A percentile compares a stretch with the other conserved stretches of the same genome.
These are phyloP conservation scores for Hypoxylon sp. DNA, from an alignment of 2,329 filamentous ascomycete genomes.

Conservation along the genomic window DNA sequence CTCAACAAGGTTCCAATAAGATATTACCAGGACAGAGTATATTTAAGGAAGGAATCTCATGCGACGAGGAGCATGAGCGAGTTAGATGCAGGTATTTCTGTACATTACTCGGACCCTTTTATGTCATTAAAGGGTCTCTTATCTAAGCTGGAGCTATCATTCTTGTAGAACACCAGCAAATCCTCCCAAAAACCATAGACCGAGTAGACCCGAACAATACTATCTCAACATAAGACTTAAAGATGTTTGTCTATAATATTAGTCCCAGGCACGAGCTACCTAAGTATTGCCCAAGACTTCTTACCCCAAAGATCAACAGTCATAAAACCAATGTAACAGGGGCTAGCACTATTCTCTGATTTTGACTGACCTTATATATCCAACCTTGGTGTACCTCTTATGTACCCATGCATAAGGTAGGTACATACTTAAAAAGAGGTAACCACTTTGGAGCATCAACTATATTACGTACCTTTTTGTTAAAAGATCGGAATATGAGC, in stretches of 20 bases:
- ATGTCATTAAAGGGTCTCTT: slow-evolving; percentile 19
- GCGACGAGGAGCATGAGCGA: slow-evolving; percentile 16
- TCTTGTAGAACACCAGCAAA: slow-evolving; percentile 8
- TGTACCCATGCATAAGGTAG: slow-evolving; percentile 9
- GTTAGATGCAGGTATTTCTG: slow-evolving; percentile 28
- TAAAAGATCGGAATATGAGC: slow-evolving; percentile 31
- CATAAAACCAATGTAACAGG: not conserved
- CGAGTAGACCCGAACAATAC: slow-evolving; percentile 6
- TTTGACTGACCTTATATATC: slow-evolving; percentile 3
- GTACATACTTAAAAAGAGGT: too few species aligned
- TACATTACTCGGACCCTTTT: slow-evolving; percentile 25
- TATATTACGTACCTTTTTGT: slow-evolving; percentile 2
- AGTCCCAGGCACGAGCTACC: slow-evolving; percentile 6
- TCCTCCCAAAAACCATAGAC: slow-evolving; percentile 1
- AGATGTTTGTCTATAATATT: slow-evolving; percentile 3
- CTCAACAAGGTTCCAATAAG: not conserved
- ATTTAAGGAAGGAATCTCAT: slow-evolving; percentile 5
- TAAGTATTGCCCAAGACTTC: not conserved
- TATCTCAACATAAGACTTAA: slow-evolving; percentile 10
- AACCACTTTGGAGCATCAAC: not conserved
- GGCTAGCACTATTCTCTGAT: not conserved
- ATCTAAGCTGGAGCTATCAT: slow-evolving; percentile 1
- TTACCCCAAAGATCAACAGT: not conserved
- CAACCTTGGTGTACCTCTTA: slow-evolving; percentile 14
- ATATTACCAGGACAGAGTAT: slow-evolving; percentile 16